Base-by-base conservation (phyloP, 768 basidiomycete species). In the Collybia sp. region DNA sequence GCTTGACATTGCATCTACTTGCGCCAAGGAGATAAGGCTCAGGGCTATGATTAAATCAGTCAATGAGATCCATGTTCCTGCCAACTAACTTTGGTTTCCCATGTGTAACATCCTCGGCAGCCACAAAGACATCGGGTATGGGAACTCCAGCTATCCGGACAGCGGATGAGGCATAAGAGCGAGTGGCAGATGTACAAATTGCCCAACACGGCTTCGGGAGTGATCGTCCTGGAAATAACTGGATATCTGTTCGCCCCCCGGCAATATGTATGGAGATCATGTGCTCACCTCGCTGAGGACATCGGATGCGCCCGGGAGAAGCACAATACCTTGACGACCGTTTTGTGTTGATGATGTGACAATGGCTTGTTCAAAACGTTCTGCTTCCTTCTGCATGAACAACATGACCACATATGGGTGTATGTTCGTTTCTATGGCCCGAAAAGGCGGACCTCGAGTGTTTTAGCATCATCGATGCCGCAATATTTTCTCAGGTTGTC, bases 21-120 rank as follows among this genome's bases (percentile, higher is more conserved):
- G 93, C 92, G 9, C 93, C 94, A 36, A 86, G 76, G 32, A 96
- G 69, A 68, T 95, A 98, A 1, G 94, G 94, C 54, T 94, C 93
- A 9, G 94, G 93, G 56, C 83, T 82, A 45, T 17, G 40, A 38
- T 36, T 4, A 12, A 37, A 37, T 33, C 36, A 33, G 30, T 48
- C 35, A 50, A 30, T 45, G 44, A 40, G 20, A 32, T 30, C 8
- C 25, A 19, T 49, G 17, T 10, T 3, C 35, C 35, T 37, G 13
- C 13, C 4, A 4, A 43, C 72, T 50, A 58, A 82, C 81, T 67
- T 72, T 18, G 93, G 93, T 68, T 96, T 96, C 34, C 93, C 93
- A 50, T 80, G 65, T 11, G 62, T 61, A 3, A 94, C 91, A 51
- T 93, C 85, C 58, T 94, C 85, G n/a, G 91, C 84, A 4, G 80